Percentiles rank a stretch among this genome's conserved stretches.
phyloP scores from a whole-genome alignment of 2,329 filamentous ascomycete genomes.

The Cercospora zeae-maydis region DNA sequence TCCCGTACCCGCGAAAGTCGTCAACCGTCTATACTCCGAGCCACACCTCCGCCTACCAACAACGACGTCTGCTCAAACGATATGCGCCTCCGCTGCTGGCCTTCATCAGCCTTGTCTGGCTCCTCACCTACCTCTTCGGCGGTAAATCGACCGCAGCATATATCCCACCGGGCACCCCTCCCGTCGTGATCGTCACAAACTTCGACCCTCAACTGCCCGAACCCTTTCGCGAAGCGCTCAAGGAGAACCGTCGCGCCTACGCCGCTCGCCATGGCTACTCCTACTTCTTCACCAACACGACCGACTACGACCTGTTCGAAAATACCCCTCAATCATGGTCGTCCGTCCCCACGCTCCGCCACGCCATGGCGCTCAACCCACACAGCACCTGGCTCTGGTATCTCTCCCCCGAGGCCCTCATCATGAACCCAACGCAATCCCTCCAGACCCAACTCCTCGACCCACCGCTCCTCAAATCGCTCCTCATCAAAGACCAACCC shows the following conservation, averaged over 20 bases:
- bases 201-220: conserved; percentile 66
- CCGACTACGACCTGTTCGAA: conserved; percentile 67
- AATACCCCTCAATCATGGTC: conserved; percentile 64
- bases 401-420: conserved; percentile 77
- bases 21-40: conserved; percentile 66
- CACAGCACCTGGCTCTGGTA: conserved; percentile 81
- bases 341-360: conserved; percentile 78
- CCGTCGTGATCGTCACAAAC: conserved; percentile 77
- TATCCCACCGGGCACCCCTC: conserved; percentile 46
- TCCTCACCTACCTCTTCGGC: conserved; percentile 36
- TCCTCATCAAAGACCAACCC: conserved; percentile 81
- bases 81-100: conserved; percentile 48
- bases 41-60: conserved; percentile 47
- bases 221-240: conserved; percentile 68
- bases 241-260: conserved; percentile 79
- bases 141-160: conserved; percentile 15
- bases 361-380: conserved; percentile 78
- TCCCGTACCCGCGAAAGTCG: conserved; percentile 79
- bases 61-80: conserved; percentile 26
- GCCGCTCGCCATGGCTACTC: conserved; percentile 83
- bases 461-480: conserved; percentile 61
- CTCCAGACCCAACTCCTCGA: conserved; percentile 70
- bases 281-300: conserved; percentile 74
- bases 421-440: conserved; percentile 74
- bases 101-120: conserved; percentile 26